phyloP scores from a whole-genome alignment of 192 early-diverging fungal genomes.

The Coemansia sp. region DNA sequence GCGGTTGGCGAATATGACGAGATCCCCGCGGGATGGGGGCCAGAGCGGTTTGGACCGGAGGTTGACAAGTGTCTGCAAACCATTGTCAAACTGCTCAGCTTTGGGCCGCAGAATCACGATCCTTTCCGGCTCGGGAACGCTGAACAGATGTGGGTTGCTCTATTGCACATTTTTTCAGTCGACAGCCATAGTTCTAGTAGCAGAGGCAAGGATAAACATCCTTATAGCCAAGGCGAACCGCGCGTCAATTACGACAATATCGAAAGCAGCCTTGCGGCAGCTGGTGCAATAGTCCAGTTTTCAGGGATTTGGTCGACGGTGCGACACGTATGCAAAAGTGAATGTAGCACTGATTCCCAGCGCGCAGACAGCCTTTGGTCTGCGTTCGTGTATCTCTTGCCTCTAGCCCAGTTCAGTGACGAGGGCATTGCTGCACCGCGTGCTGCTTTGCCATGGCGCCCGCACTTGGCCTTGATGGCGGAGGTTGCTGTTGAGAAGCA shows the following conservation, averaged over 20 bases:
- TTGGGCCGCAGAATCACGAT: neutral
- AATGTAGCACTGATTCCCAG: neutral
- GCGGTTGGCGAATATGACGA: conserved; percentile 46
- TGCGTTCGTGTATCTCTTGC: conserved; percentile 21
- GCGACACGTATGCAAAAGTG: conserved; percentile 6
- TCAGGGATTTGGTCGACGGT: conserved; percentile 22
- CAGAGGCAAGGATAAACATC: neutral
- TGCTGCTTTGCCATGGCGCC: conserved; percentile 10
- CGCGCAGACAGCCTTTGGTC: conserved; percentile 26
- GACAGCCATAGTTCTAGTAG: neutral
- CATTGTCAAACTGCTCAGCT: conserved; percentile 20
- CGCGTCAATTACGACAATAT: neutral
- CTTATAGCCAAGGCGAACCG: neutral
- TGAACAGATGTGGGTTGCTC: conserved; percentile 27
- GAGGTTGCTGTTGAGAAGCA: conserved; percentile 26
- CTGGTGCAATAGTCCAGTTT: neutral
- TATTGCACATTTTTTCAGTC: conserved; percentile 31
- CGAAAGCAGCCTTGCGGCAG: neutral
- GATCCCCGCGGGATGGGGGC: conserved; percentile 8
- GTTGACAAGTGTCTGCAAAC: conserved; percentile 29
- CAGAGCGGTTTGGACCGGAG: conserved; percentile 22
- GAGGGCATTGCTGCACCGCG: conserved; percentile 50
- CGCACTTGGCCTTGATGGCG: conserved; percentile 16
- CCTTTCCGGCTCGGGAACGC: conserved; percentile 4
- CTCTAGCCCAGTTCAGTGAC: conserved; percentile 35